phyloP scores from a whole-genome alignment of 2,329 filamentous ascomycete genomes.

The Coleophoma eucalyptorum region DNA sequence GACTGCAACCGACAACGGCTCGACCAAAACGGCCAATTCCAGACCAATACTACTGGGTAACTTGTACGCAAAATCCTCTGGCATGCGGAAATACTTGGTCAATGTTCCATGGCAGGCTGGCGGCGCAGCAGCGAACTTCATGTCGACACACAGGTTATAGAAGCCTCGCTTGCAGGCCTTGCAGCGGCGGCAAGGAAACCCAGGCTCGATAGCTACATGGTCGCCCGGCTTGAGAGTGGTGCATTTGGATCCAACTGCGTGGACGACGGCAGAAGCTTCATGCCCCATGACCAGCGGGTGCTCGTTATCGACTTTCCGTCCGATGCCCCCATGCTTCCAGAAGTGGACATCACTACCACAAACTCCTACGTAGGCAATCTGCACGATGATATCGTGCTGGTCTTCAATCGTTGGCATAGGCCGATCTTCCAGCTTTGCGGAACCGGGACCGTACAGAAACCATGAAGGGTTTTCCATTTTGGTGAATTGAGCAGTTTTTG shows the following conservation, averaged over 20 bases:
- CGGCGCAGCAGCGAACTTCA: conserved; percentile 45
- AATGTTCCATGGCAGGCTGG: conserved; percentile 43
- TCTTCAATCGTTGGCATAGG: conserved; percentile 34
- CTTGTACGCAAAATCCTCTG: conserved; percentile 42
- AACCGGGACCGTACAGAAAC: conserved; percentile 40
- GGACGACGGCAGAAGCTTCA: conserved; percentile 33
- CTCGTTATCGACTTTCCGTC: conserved; percentile 40
- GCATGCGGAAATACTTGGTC: conserved; percentile 42
- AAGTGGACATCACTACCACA: conserved; percentile 38
- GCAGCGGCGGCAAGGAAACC: conserved; percentile 40
- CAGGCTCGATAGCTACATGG: conserved; percentile 44
- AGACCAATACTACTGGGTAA: conserved; percentile 39
- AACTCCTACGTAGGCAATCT: conserved; percentile 41
- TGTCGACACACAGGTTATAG: conserved; percentile 39
- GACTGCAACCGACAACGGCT: conserved; percentile 30
- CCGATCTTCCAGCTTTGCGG: conserved; percentile 40
- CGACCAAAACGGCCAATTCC: conserved; percentile 49
- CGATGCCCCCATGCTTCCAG: conserved; percentile 40
- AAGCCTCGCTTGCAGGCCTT: conserved; percentile 34
- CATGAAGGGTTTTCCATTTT: conserved; percentile 39
- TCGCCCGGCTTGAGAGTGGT: conserved; percentile 27
- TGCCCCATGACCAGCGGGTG: conserved; percentile 44
- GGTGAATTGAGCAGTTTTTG: neutral
- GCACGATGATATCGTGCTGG: conserved; percentile 37
- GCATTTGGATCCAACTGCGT: conserved; percentile 11